These are phyloP conservation scores for Triangularia setosa DNA, from an alignment of 2,329 filamentous ascomycete genomes.

Conservation along the genomic window DNA sequence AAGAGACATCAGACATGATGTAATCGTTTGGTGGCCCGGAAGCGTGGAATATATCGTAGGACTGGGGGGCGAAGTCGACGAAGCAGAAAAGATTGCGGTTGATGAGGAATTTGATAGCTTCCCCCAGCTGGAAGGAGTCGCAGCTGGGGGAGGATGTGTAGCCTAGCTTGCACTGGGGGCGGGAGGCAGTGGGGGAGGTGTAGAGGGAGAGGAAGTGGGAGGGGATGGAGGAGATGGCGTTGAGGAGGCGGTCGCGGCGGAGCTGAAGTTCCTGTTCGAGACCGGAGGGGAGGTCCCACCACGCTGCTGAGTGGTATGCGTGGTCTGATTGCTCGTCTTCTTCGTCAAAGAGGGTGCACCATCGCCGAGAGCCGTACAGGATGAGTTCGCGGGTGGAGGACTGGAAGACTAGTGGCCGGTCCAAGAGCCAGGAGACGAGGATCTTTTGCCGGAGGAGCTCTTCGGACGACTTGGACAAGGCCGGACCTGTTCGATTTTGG, in stretches of 20 bases:
- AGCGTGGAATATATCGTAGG: conserved; percentile 39
- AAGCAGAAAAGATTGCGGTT: conserved; percentile 59
- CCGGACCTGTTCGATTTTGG: conserved; percentile 29
- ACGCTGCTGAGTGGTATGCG: conserved; percentile 39
- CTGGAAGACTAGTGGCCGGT: conserved; percentile 57
- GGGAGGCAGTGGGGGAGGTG: conserved; percentile 50
- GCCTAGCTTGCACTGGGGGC: conserved; percentile 64
- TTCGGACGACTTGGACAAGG: conserved; percentile 49
- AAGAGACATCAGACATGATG: conserved; percentile 58
- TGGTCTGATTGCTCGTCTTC: conserved; percentile 29
- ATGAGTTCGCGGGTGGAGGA: conserved; percentile 63
- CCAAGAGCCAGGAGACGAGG: conserved; percentile 61
- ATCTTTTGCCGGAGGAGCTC: conserved; percentile 67
- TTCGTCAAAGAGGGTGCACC: conserved; percentile 41
- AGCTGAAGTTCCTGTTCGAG: conserved; percentile 68
- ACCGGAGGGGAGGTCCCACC: conserved; percentile 69
- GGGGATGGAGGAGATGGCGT: conserved; percentile 66
- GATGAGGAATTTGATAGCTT: conserved; percentile 69
- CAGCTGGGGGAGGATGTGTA: conserved; percentile 70
- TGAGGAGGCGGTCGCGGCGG: conserved; percentile 62
- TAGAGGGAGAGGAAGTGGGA: conserved; percentile 65
- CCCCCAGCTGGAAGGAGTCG: conserved; percentile 74
- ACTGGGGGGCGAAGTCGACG: conserved; percentile 50
- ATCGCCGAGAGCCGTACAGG: conserved; percentile 58
- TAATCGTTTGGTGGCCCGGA: conserved; percentile 20